Evolutionary conservation across 352 stramenopile genomes (phyloP).

Genomic region (Phytopythium boreale): DNA sequence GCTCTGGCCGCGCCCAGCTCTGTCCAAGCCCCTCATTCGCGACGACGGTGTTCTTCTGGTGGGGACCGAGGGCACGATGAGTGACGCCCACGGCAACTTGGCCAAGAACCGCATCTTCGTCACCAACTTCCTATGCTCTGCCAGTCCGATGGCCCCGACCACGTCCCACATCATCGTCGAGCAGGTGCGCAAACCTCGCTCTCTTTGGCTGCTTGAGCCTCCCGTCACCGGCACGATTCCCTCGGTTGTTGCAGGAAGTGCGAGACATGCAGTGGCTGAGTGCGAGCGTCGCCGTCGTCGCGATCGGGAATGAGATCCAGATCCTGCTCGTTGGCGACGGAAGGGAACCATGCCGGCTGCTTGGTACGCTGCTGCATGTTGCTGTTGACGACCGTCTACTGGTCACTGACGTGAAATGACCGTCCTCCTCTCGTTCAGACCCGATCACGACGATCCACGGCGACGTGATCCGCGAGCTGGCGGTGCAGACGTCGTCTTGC

Average conservation of each 20-base stretch:
- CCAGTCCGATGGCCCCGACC: conserved; percentile 12
- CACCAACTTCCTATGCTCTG: conserved; percentile 35
- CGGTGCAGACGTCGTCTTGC: conserved; percentile 25
- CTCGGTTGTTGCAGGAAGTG: conserved; percentile 39
- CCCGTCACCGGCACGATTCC: not conserved
- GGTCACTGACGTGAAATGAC: no score
- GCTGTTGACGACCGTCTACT: not conserved
- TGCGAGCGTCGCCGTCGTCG: conserved; percentile 36
- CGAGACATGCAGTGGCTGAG: conserved; percentile 72
- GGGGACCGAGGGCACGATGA: conserved; percentile 42
- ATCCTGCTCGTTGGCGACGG: conserved; percentile 39
- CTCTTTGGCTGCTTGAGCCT: not conserved
- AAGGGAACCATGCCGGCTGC: conserved; percentile 26
- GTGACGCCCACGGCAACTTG: not conserved
- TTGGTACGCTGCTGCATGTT: conserved; percentile 15
- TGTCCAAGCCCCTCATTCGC: conserved; percentile 75
- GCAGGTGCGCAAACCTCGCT: conserved; percentile 23
- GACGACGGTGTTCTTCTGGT: conserved; percentile 73
- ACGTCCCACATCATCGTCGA: conserved; percentile 33
- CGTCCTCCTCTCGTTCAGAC: conserved; percentile 17
- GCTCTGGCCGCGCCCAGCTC: conserved; percentile 19
- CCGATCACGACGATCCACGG: conserved; percentile 58
- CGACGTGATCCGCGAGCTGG: conserved; percentile 71
- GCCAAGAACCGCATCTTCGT: conserved; percentile 64
- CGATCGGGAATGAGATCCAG: conserved; percentile 72